These are phyloP conservation scores for Euryodendron excelsum DNA, from an alignment of 148 eudicot species.

Conservation along the genomic window DNA sequence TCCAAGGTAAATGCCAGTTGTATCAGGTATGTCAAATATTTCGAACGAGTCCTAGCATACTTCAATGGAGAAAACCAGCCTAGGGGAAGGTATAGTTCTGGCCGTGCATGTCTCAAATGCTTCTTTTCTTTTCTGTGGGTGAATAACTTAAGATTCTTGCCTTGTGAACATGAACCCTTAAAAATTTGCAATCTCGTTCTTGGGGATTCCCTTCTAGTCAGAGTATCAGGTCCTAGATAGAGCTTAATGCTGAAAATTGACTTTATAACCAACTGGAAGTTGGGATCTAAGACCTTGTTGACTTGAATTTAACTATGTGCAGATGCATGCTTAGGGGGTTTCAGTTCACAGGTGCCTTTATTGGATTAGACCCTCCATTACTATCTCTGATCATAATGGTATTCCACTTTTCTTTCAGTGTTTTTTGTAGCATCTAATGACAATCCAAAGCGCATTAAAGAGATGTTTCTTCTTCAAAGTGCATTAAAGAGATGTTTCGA, in stretches of 20 bases:
- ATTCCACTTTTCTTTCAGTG: slow-evolving; percentile 16
- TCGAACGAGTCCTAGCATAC: slow-evolving; percentile 76
- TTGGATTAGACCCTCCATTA: slow-evolving; percentile 91
- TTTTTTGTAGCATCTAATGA: slow-evolving; percentile 1
- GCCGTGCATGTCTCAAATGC: neutral
- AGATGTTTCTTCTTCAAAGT: neutral
- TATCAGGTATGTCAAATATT: slow-evolving; percentile 97
- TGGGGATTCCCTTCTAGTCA: slow-evolving; percentile 1
- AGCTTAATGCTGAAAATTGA: neutral
- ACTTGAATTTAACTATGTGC: slow-evolving; percentile 17
- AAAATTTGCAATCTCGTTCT: neutral
- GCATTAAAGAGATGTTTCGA: neutral
- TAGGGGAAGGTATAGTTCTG: slow-evolving; percentile 73
- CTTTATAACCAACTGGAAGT: neutral
- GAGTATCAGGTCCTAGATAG: neutral
- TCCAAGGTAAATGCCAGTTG: too few relatives aligned
- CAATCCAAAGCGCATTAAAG: neutral
- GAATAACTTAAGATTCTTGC: neutral
- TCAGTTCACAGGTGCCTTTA: slow-evolving; percentile 86
- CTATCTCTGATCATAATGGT: slow-evolving; percentile 90
- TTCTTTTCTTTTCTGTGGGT: neutral
- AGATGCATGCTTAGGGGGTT: slow-evolving; percentile 99
- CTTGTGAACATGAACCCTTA: neutral
- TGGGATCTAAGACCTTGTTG: slow-evolving; percentile 8
- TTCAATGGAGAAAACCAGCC: slow-evolving; percentile 95